Conservation (phyloP, 2,329 filamentous ascomycete genomes). For the Paracoccidioides lutzii region DNA sequence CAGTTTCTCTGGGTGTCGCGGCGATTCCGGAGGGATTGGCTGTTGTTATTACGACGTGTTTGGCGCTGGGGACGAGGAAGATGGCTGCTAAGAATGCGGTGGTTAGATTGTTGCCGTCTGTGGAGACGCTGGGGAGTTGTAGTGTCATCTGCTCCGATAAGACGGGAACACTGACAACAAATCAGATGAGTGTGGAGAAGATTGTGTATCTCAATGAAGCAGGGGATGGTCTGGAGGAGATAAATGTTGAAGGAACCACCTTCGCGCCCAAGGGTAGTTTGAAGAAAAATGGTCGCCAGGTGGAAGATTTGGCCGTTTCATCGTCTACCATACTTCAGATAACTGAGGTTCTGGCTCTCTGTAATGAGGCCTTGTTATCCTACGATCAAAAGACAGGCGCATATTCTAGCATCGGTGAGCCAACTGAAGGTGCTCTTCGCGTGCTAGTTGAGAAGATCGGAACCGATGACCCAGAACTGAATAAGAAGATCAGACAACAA, state of each 20-base stretch:
- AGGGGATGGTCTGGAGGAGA: constrained; percentile 65
- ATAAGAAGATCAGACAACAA: constrained; percentile 38
- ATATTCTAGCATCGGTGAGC: constrained; percentile 79
- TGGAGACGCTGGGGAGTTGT: constrained; percentile 96
- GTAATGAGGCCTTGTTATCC: constrained; percentile 75
- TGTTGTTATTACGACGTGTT: constrained; percentile 96
- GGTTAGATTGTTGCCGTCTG: constrained; percentile 87
- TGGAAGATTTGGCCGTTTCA: constrained; percentile 54
- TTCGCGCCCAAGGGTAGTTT: constrained; percentile 75
- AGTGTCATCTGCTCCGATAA: constrained; percentile 99
- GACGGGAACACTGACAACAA: constrained; percentile 93
- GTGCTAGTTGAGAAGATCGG: constrained; percentile 91
- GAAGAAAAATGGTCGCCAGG: constrained; percentile 51
- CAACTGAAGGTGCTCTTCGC: constrained; percentile 85
- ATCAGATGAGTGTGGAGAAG: constrained; percentile 98
- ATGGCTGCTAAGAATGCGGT: constrained; percentile 99
- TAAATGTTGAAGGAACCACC: constrained; percentile 84
- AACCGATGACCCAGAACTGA: constrained; percentile 53
- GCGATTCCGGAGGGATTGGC: constrained; percentile 96
- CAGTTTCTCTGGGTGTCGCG: constrained; percentile 91
- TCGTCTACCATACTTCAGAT: constrained; percentile 74
- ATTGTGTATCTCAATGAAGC: constrained; percentile 67
- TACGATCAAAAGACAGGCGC: constrained; percentile 63
- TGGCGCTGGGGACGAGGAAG: constrained; percentile 89
- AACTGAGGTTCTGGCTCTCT: constrained; percentile 56